These are phyloP conservation scores for Phytophthora crassamura DNA, from an alignment of 352 stramenopile genomes.

Conservation along the genomic window DNA sequence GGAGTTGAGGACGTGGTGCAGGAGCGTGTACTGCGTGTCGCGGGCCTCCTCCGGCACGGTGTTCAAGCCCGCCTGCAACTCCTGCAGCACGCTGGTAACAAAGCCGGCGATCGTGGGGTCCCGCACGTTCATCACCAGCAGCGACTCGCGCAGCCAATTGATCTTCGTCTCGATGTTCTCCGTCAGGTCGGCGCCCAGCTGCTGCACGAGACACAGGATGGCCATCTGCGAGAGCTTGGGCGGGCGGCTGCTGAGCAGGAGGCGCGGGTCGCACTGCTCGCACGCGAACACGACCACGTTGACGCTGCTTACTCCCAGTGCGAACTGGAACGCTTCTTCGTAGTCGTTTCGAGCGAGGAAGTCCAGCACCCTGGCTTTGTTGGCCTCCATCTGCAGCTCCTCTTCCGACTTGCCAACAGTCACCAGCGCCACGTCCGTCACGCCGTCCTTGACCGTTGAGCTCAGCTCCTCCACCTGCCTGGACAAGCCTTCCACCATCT, in stretches of 20 bases:
- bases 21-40: slow-evolving; percentile 85
- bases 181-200: slow-evolving; percentile 73
- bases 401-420: slow-evolving; percentile 44
- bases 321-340: slow-evolving; percentile 85
- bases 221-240: slow-evolving; percentile 87
- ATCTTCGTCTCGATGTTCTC: slow-evolving; percentile 78
- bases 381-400: slow-evolving; percentile 61
- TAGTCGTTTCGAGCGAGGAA: slow-evolving; percentile 65
- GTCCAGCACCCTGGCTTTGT: slow-evolving; percentile 61
- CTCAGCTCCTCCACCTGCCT: slow-evolving; percentile 70
- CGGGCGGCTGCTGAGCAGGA: slow-evolving; percentile 68
- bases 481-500: slow-evolving; percentile 63
- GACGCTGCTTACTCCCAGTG: slow-evolving; percentile 80
- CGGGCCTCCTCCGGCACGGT: slow-evolving; percentile 60
- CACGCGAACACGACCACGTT: slow-evolving; percentile 76
- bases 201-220: slow-evolving; percentile 86
- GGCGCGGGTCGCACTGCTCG: slow-evolving; percentile 66
- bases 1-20: slow-evolving; percentile 89
- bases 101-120: slow-evolving; percentile 80
- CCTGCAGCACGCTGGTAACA: slow-evolving; percentile 78
- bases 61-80: slow-evolving; percentile 72
- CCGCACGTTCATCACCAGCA: slow-evolving; percentile 83
- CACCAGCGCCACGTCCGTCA: slow-evolving; percentile 18
- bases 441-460: slow-evolving; percentile 35
- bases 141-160: slow-evolving; percentile 78